Base-by-base conservation (phyloP, 306 rosid species). In the Elaeagnus macrophylla region DNA sequence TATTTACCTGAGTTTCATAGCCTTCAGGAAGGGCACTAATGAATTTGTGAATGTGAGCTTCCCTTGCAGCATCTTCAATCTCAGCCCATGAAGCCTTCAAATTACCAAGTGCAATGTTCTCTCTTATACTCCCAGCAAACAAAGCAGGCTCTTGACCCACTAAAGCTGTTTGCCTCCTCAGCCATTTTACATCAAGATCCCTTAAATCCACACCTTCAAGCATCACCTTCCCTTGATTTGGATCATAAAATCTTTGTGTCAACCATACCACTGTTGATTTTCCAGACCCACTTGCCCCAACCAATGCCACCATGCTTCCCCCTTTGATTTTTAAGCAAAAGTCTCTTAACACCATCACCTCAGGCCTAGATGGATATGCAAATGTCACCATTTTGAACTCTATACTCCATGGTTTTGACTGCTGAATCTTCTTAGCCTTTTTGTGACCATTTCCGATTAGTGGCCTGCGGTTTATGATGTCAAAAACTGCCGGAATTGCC, bases 101-200 rank as follows among this genome's bases (percentile, higher is more conserved):
- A 59, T 78, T 65, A 20, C 95, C 97, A 65, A 84, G 82, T 54
- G 89, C 91, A 73, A 90, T 86, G 59, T 86, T 90, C 20, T 86
- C 88, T 72, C 84, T 79, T 58, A 83, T 75, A 39, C 81, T 90
- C 57, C 94, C 95, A 53, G 84, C 79, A 78, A 83, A 86, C 59
- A 90, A 50, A 61, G 88, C 80, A 53, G 94, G 95, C 65, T 83
- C 97, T 79, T 86, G 97, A 64, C 95, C 82, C 56, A 86, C 97
- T 69, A 86, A 72, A 73, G 91, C 86, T n/a, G 73, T 76, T 69
- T 83, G 94, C 66, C 69, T 78, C 78, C 95, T 81, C 68, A 90
- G 50, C 94, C 95, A 90, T 59, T 90, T 86, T 41, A 81, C 69
- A 72, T 79, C 83, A 60, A 78, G 40, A 67, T 81, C 91, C 60